These are phyloP conservation scores for Zymoseptoria crescenta DNA, from an alignment of 2,329 filamentous ascomycete species.

Conservation along the genomic window DNA sequence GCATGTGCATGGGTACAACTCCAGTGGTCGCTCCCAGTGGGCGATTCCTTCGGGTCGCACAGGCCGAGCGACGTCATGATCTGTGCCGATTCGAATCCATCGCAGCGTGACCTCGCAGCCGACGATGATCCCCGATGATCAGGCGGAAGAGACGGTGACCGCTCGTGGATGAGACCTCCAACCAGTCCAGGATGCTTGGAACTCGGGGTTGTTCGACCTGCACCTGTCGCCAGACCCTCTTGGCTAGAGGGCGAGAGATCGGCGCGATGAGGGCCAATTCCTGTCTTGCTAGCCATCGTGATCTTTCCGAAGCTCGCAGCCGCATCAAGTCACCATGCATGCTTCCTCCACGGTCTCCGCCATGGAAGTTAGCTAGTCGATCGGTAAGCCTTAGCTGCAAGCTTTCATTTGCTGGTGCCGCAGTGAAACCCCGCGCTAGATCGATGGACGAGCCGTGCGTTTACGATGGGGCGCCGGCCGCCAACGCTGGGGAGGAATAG, in stretches of 20 bases:
- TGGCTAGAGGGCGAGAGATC: background rate
- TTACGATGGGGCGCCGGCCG: background rate
- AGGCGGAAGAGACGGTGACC: background rate
- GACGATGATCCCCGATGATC: background rate
- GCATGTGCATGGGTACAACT: background rate
- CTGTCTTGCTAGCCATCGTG: background rate
- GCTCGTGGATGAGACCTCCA: background rate
- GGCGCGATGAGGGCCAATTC: background rate
- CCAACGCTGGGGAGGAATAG: background rate
- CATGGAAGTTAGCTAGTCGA: background rate
- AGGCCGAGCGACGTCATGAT: background rate
- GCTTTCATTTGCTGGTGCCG: slow-evolving; percentile 1
- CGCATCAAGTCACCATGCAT: background rate
- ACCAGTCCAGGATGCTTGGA: background rate
- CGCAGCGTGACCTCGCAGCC: background rate
- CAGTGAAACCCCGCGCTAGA: background rate
- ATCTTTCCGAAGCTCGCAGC: background rate
- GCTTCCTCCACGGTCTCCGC: background rate
- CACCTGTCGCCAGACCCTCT: background rate
- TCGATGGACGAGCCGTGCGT: background rate
- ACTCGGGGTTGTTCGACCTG: background rate
- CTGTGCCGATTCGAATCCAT: background rate
- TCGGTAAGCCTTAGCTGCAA: background rate
- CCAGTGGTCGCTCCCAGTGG: background rate
- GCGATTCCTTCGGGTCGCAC: background rate